A percentile compares a stretch with the other conserved stretches of the same genome.
phyloP scores from a whole-genome alignment of 805 yeast genomes.

The Blastobotrys chiropterorum region DNA sequence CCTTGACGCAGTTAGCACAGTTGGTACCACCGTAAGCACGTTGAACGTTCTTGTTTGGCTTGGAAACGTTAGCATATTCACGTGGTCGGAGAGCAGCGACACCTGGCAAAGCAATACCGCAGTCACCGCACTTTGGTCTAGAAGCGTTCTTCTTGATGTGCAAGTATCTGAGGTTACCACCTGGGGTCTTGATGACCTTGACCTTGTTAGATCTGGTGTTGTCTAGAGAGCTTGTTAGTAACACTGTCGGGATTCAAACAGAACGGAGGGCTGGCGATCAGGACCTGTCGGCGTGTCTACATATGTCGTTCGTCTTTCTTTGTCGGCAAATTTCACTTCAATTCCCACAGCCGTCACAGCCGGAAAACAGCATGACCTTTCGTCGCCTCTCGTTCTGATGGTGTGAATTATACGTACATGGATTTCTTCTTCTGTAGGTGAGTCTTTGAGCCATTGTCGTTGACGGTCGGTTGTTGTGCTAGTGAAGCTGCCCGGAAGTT shows the following conservation, averaged over 20 bases:
- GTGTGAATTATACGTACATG: constrained; percentile 67
- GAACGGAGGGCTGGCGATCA: neutral
- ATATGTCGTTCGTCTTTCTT: neutral
- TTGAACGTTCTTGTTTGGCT: constrained; percentile 96
- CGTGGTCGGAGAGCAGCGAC: constrained; percentile 96
- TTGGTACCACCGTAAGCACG: constrained; percentile 99
- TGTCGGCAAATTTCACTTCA: constrained; percentile 1
- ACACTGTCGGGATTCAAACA: neutral
- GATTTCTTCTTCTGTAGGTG: constrained; percentile 98
- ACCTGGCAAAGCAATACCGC: constrained; percentile 71
- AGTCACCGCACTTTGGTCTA: constrained; percentile 66
- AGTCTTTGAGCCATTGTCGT: constrained; percentile 96
- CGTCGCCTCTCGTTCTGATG: neutral
- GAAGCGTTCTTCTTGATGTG: constrained; percentile 90
- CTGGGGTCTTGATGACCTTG: constrained; percentile 99
- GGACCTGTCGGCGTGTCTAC: neutral
- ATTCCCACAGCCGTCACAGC: neutral
- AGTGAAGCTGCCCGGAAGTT: neutral
- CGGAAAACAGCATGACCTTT: neutral
- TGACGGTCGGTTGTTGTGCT: constrained; percentile 8
- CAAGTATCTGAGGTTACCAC: constrained; percentile 97
- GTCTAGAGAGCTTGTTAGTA: constrained; percentile 44
- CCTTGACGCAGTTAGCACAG: constrained; percentile 96
- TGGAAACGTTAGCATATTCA: constrained; percentile 90
- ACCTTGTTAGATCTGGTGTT: constrained; percentile 99